Evolutionary conservation across 495 filamentous ascomycete species (phyloP).

Genomic region (Aspergillus egyptiacus): DNA sequence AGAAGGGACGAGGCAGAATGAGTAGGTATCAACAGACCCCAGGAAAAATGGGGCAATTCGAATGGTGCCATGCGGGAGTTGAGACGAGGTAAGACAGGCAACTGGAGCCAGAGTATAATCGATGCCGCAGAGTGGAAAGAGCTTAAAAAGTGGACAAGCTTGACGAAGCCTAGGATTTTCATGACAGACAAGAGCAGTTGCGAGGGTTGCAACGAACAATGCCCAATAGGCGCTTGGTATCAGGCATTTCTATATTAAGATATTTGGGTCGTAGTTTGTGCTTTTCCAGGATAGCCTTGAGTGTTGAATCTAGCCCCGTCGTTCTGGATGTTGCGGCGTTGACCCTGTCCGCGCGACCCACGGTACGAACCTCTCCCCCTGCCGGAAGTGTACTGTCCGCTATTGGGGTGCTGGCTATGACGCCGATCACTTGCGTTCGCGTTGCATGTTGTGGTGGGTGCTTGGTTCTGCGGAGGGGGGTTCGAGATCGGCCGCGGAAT

Average conservation of each 20-base stretch:
- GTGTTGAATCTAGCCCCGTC: slow-evolving; percentile 28
- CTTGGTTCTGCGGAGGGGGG: slow-evolving; percentile 27
- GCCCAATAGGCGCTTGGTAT: neutral
- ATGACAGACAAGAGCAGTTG: neutral
- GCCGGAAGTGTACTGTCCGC: slow-evolving; percentile 32
- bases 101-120: neutral
- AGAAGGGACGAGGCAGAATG: neutral
- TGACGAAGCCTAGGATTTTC: neutral
- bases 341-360: slow-evolving; percentile 42
- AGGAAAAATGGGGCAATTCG: neutral
- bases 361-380: slow-evolving; percentile 39
- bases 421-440: slow-evolving; percentile 33
- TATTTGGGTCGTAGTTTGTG: slow-evolving; percentile 31
- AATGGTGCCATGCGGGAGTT: slow-evolving; percentile 5
- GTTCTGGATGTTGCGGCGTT: slow-evolving; percentile 34
- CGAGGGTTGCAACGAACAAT: neutral
- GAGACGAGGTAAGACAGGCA: neutral
- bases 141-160: slow-evolving; percentile 2
- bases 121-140: slow-evolving; percentile 2
- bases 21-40: neutral
- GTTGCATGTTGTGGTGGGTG: slow-evolving; percentile 19
- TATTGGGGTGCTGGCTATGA: slow-evolving; percentile 32
- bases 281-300: slow-evolving; percentile 28
- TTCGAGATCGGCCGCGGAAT: slow-evolving; percentile 75
- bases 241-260: slow-evolving; percentile 12